A percentile compares a stretch with the other conserved stretches of the same genome.
phyloP scores from a whole-genome alignment of 176 grass and related monocot genomes.

The Rhynchospora tenuis region DNA sequence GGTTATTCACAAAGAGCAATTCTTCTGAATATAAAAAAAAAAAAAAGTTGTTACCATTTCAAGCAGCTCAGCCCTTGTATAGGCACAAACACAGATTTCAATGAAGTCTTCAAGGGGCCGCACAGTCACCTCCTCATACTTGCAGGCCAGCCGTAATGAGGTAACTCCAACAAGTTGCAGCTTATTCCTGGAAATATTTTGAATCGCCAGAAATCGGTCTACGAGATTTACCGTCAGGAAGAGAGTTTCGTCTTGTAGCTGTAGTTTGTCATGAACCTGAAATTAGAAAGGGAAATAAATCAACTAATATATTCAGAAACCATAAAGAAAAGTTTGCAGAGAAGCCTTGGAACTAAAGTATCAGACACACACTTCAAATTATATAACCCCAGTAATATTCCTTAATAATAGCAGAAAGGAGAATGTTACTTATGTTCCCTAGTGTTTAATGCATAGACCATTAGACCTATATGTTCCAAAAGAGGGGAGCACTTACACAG shows the following conservation, averaged over 20 bases:
- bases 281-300: background rate
- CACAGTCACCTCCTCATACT: slow-evolving; percentile 79
- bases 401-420: background rate
- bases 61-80: slow-evolving; percentile 66
- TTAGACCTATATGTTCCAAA: background rate
- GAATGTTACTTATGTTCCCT: too few relatives aligned
- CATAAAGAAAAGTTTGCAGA: background rate
- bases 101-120: slow-evolving; percentile 71
- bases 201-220: slow-evolving; percentile 56
- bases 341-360: background rate
- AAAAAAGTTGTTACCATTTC: slow-evolving; percentile 49
- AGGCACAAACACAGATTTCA: slow-evolving; percentile 60
- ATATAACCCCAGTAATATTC: background rate
- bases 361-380: background rate
- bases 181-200: slow-evolving; percentile 64
- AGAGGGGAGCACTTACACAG: background rate
- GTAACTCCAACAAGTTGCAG: slow-evolving; percentile 89
- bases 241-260: slow-evolving; percentile 62
- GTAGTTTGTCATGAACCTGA: slow-evolving; percentile 88
- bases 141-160: slow-evolving; percentile 79
- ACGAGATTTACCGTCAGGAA: slow-evolving; percentile 85
- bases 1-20: background rate
- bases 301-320: background rate
- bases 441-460: too few relatives aligned
- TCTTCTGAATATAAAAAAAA: background rate